Evolutionary conservation across 768 basidiomycete genomes (phyloP).

Genomic region (Pleurotus eryngii): DNA sequence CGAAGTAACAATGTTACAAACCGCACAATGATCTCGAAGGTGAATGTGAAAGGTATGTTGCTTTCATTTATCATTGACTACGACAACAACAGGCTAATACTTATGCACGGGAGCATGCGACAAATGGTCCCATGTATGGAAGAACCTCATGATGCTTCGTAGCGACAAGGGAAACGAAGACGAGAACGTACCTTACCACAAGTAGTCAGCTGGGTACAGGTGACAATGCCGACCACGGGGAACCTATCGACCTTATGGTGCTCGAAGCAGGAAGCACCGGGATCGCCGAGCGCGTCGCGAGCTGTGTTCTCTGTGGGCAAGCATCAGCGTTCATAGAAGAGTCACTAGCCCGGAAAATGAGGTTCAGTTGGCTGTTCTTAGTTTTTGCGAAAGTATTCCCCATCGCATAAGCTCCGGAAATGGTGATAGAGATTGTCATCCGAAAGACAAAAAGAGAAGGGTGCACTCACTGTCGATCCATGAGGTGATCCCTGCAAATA

Average conservation of each 20-base stretch:
- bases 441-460: not conserved
- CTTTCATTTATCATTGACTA: not conserved
- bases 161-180: not conserved
- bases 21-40: not conserved
- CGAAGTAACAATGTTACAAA: not conserved
- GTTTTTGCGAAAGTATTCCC: constrained; percentile 8
- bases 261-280: too few relatives aligned
- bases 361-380: constrained; percentile 15
- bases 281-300: too few relatives aligned
- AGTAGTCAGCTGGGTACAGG: not conserved
- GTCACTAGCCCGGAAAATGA: not conserved
- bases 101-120: not conserved
- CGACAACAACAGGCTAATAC: not conserved
- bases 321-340: too few relatives aligned
- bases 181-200: not conserved
- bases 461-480: not conserved
- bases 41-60: not conserved
- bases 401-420: constrained; percentile 11
- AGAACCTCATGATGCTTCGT: not conserved
- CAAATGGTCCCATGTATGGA: not conserved
- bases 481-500: not conserved
- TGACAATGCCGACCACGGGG: not conserved
- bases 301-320: too few relatives aligned
- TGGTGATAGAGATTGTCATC: constrained; percentile 9
- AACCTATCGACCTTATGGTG: too few relatives aligned